Base-by-base conservation (phyloP, 208 protist genomes). In the Ichthyophonus hoferi region DNA sequence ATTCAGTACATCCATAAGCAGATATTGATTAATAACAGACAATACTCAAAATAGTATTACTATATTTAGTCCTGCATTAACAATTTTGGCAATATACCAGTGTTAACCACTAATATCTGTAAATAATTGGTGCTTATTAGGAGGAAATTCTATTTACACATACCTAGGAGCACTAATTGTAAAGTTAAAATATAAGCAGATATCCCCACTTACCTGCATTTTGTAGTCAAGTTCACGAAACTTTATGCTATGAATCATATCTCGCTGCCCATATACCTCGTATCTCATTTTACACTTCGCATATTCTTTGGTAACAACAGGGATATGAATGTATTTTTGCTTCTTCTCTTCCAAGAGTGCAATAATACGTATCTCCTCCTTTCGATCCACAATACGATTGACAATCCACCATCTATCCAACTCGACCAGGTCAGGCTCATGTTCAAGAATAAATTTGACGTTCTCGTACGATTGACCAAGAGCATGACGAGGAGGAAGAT, bases 381-480 rank as follows among this genome's bases (percentile, higher is more conserved):
- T 33, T 1, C 1, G 1, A 40, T 50, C 82, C 31, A 58, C 77
- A 83, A 88, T 88, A 39, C 86, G 86, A 33, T 88, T 88, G 2
- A 88, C 77, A 7, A 78, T 39, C 86, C 86, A 88, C 2, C 83
- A 40, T 31, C 37, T 33, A 1, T 12, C 43, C 3, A 87, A 14
- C n/a, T 41, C 50, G 33, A n/a, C 58, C 17, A 78, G 43, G 1
- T 86, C 33, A 67, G 84, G 84, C 39, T 87, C 84, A 34, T 87
- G 24, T 14, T 87, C 84, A 1, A 87, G 40, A 40, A 87, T 79
- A 41, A 87, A 87, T 79, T 79, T 77, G 31, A 87, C 58, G 39
- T 87, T 87, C 12, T 40, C 40, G 50, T 41, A 79, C 2, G 43
- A 41, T 42, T 87, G 84, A 14, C 84, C 84, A 12, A 87, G 17